phyloP scores from a whole-genome alignment of 2,329 filamentous ascomycete genomes.

The Magnaporthales sp. region DNA sequence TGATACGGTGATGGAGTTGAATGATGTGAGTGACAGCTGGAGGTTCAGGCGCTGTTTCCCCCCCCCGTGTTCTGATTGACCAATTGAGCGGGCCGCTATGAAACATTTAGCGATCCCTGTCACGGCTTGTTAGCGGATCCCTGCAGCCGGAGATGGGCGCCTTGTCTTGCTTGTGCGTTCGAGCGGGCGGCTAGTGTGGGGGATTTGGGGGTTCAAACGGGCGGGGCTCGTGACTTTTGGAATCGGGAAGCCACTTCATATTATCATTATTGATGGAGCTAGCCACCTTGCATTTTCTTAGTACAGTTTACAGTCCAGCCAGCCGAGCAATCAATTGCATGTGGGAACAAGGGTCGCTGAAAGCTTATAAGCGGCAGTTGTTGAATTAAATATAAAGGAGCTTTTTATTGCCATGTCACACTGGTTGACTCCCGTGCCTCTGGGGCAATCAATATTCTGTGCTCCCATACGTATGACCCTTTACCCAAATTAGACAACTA shows the following conservation, averaged over 20 bases:
- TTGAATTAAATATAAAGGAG: neutral
- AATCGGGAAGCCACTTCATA: too few species aligned
- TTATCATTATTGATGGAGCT: too few species aligned
- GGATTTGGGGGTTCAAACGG: neutral
- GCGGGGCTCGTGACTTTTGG: neutral
- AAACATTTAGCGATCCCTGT: neutral
- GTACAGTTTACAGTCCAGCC: too few species aligned
- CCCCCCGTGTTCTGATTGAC: neutral
- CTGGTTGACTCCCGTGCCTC: neutral
- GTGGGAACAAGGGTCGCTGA: neutral
- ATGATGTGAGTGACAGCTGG: neutral
- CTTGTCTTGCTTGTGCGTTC: neutral
- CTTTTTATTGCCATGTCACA: neutral
- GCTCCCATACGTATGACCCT: neutral
- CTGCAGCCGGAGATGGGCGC: neutral
- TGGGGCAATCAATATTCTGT: neutral
- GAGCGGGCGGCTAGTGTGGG: neutral
- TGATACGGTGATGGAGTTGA: neutral
- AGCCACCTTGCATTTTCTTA: too few species aligned
- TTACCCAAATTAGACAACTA: neutral
- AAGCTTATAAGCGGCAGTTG: neutral
- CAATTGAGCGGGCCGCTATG: neutral
- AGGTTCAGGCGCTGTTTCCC: neutral
- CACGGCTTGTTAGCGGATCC: neutral
- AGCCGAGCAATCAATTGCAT: too few species aligned